Evolutionary conservation across 2,329 filamentous ascomycete genomes (phyloP).

Genomic region (Penicillium sp.): DNA sequence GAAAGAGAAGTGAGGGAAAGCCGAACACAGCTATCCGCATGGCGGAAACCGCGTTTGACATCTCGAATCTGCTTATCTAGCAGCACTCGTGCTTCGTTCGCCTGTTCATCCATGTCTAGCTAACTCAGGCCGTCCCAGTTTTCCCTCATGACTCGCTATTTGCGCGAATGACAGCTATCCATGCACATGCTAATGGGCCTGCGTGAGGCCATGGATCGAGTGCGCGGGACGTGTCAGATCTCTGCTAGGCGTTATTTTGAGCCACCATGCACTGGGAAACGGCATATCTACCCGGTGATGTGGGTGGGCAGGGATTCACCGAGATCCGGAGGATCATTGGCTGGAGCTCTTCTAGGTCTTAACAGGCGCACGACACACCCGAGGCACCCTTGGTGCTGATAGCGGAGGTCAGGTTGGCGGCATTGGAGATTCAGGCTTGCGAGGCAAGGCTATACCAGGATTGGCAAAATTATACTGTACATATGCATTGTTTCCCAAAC

Average conservation of each 20-base stretch:
- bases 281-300: not conserved
- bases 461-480: constrained; percentile 12
- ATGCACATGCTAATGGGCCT: not conserved
- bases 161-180: not conserved
- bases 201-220: not conserved
- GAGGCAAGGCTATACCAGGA: not conserved
- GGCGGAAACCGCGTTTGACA: not conserved
- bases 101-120: too few species aligned
- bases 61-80: not conserved
- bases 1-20: not conserved
- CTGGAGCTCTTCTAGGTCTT: not conserved
- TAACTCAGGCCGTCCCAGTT: not conserved
- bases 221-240: not conserved
- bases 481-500: constrained; percentile 20
- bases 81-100: not conserved
- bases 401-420: not conserved
- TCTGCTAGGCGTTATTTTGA: not conserved
- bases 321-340: not conserved
- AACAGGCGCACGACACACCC: not conserved
- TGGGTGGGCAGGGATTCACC: not conserved
- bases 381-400: not conserved
- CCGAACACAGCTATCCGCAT: not conserved
- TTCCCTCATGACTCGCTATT: not conserved
- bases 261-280: not conserved
- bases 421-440: not conserved